Base-by-base conservation (phyloP, 306 rosid genomes). In the Cicer chorassanicum region DNA sequence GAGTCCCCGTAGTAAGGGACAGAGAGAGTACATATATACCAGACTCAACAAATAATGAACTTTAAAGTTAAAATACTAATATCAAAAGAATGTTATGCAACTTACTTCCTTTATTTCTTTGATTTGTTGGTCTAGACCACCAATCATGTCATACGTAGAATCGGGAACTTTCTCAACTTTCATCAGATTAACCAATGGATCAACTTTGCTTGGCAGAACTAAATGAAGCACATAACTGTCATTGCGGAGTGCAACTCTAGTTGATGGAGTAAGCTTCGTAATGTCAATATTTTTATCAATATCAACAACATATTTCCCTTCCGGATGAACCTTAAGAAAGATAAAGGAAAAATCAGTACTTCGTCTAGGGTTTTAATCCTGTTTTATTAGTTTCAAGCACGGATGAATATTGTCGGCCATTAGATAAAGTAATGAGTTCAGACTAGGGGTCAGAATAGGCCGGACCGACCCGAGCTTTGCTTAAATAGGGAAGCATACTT, bases 111-210 rank as follows among this genome's bases (percentile, higher is more conserved):
- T 95, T 15, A 95, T 95, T 84, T 95, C 99, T 72, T 95, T 95
- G 79, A 95, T 95, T 83, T 95, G 99, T 86, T 95, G 99, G 80
- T 95, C 99, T 44, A 95, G 89, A 68, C 99, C 99, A 88, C 99
- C 99, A 65, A 95, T 95, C 98, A 95, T 95, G 77, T 95, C 99
- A 79, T 92, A 95, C 0, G 99, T 95, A 64, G 99, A 95, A 79
- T 95, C 98, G 12, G 99, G 99, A 79, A 95, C 99, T 75, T 95
- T 95, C 75, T 95, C 99, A 66, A 95, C 99, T 82, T 95, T 95
- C 99, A 95, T 95, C 65, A 95, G 93, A 82, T 95, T 92, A 77
- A 95, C 99, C 72, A 95, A 70, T 2, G 99, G 98, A 85, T 95
- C 99, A 40, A 95, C 99, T 92, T 95, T 95, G 91, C 99, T 95